phyloP scores from a whole-genome alignment of 352 stramenopile species.

The Achlya hypogyna region DNA sequence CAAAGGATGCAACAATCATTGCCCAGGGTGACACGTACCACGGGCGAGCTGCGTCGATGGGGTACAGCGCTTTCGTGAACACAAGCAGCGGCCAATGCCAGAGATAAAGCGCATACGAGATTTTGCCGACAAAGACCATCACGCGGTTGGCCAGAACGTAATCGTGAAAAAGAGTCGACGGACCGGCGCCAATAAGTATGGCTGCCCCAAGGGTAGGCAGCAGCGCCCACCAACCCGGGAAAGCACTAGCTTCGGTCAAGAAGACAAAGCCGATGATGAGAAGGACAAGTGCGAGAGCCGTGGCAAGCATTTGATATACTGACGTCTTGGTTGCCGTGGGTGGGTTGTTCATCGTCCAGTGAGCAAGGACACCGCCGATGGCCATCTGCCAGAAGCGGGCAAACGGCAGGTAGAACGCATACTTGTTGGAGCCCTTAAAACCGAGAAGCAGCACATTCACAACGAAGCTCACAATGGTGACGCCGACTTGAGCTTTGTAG shows the following conservation, averaged over 20 bases:
- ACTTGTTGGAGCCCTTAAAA: conserved; percentile 5
- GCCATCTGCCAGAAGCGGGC: conserved; percentile 20
- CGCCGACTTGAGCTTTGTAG: background rate
- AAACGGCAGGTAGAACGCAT: conserved; percentile 19
- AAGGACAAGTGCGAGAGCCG: background rate
- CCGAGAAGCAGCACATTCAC: conserved; percentile 9
- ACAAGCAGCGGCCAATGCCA: conserved; percentile 22
- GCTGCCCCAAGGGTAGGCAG: conserved; percentile 11
- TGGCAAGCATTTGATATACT: background rate
- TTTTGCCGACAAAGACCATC: conserved; percentile 10
- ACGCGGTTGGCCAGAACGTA: conserved; percentile 4
- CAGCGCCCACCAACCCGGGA: conserved; percentile 13
- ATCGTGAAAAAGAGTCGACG: background rate
- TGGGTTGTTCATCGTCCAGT: background rate
- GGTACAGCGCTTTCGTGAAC: conserved; percentile 12
- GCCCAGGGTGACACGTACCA: background rate
- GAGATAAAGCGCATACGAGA: conserved; percentile 18
- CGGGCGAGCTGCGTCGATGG: background rate
- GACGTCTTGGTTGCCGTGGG: background rate
- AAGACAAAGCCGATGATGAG: conserved; percentile 3
- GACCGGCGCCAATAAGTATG: background rate
- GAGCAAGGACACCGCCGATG: conserved; percentile 13
- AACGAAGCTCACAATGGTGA: conserved; percentile 8
- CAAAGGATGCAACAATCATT: conserved; percentile 15
- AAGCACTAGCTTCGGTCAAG: conserved; percentile 9